Conservation (phyloP, 2,329 filamentous ascomycete species). For the Endoconidiophora polonica region DNA sequence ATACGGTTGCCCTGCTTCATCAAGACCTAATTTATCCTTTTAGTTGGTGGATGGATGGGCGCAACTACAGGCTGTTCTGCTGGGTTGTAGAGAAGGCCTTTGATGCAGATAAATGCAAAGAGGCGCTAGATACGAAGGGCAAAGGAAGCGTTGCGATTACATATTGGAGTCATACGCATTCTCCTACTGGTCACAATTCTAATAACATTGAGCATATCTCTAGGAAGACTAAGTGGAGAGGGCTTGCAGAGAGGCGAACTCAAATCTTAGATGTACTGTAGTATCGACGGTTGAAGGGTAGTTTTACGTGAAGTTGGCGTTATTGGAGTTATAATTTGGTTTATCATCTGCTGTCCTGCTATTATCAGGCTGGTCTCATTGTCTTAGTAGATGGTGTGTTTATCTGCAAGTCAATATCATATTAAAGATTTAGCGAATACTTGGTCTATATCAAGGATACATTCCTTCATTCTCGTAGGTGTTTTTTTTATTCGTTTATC, state of each 20-base stretch:
- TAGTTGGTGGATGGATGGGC: slow-evolving; percentile 15
- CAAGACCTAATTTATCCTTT: slow-evolving; percentile 17
- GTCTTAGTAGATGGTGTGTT: too few relatives aligned
- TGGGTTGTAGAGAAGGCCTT: slow-evolving; percentile 15
- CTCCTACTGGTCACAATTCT: slow-evolving; percentile 9
- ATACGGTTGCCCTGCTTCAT: slow-evolving; percentile 16
- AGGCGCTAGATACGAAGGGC: slow-evolving; percentile 13
- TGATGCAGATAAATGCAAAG: slow-evolving; percentile 15
- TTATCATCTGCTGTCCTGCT: neutral
- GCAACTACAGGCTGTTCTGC: slow-evolving; percentile 13
- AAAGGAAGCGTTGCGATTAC: slow-evolving; percentile 17
- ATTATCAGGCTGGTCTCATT: too few relatives aligned
- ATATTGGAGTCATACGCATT: slow-evolving; percentile 19
- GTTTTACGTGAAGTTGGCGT: neutral
- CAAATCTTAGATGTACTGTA: too few relatives aligned
- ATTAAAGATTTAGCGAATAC: too few relatives aligned
- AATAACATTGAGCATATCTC: slow-evolving; percentile 3
- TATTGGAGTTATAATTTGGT: neutral
- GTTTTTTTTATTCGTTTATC: too few relatives aligned
- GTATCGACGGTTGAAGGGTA: too few relatives aligned
- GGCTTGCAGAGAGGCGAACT: too few relatives aligned
- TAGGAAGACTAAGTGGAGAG: neutral
- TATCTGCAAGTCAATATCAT: too few relatives aligned
- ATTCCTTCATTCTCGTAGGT: too few relatives aligned
- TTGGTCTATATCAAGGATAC: too few relatives aligned